Evolutionary conservation across 2,329 filamentous ascomycete genomes (phyloP).

Genomic region (Myriosclerotinia curreyana): DNA sequence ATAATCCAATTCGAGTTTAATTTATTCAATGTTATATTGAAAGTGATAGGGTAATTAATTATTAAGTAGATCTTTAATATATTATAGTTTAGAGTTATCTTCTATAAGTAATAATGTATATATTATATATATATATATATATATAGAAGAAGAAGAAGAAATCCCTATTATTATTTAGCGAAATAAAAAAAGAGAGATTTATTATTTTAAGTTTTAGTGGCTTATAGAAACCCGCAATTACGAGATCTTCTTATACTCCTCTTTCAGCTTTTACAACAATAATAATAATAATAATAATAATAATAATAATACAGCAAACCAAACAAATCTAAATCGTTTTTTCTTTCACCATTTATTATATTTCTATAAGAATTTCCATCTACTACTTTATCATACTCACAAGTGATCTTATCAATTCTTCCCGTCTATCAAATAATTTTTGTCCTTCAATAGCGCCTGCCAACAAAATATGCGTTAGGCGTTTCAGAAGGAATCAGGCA

Average conservation of each 20-base stretch:
- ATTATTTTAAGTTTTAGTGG: constrained; percentile 9
- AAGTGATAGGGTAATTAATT: too few species aligned
- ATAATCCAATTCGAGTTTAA: too few species aligned
- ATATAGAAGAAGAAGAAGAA: too few species aligned
- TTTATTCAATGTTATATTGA: too few species aligned
- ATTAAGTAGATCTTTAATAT: too few species aligned
- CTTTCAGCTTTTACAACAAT: constrained; percentile 1
- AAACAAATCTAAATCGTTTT: constrained; percentile 10
- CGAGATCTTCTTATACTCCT: constrained; percentile 7
- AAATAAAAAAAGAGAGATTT: too few species aligned
- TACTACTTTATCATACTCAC: not conserved
- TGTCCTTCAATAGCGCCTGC: constrained; percentile 8
- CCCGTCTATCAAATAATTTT: not conserved
- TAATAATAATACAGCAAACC: too few species aligned
- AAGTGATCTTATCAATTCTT: not conserved
- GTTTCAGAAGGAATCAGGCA: constrained; percentile 22
- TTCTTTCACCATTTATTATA: not conserved
- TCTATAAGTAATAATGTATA: too few species aligned
- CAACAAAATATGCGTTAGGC: constrained; percentile 4
- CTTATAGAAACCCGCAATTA: constrained; percentile 10
- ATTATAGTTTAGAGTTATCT: too few species aligned
- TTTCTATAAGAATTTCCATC: not conserved
- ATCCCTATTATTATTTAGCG: too few species aligned
- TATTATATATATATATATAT: too few species aligned
- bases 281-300: too few species aligned